Evolutionary conservation across 1,284 basidiomycete genomes (phyloP), one percentile per base, ranked within the genome.

Genomic region (Trametes versicolor): DNA sequence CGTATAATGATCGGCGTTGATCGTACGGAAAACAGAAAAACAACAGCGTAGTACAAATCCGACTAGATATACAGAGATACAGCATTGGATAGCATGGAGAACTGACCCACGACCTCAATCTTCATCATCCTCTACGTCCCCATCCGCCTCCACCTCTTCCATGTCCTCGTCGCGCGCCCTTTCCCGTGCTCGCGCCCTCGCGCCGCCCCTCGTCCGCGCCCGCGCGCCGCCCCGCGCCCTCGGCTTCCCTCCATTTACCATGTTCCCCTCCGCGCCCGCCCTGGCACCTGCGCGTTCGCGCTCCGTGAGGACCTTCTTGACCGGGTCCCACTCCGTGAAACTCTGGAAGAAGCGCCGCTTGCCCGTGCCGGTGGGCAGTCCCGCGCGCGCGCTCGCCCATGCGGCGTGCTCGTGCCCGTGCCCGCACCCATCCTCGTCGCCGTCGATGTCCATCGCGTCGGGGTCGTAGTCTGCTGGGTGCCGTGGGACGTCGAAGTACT

Each of bases 281-380:
- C 54, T 39, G 32, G 64, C 64, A 9, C 67, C 62, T 32, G 67
- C 62, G 25, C 64, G 52, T 54, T 67, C 70, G 53, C 64, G 66
- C 68, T 72, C 72, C 70, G 70, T 72, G 59, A 72, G 39, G 23
- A 74, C 67, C 36, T 57, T 62, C 63, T 71, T 66, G 39, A 72
- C 61, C 12, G 72, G 70, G 59, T 84, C 81, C 83, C 82, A 84
- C 37, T 73, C 75, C 9, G 80, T 78, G 6, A 70, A 69, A 54
- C 83, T 86, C 69, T 85, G 83, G 78, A 91, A 91, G 76, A 91
- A 91, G 58, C 82, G 78, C 62, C 89, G 74, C 60, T 80, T 83
- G 32, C 74, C 66, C 23, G 51, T 50, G n/a, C 52, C 67, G 25
- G 25, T 41, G 32, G 47, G 60, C 29, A 61, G 52, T 4, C 60